A percentile compares a stretch with the other conserved stretches of the same genome.
Conservation (phyloP, 2,329 filamentous ascomycete genomes). For the Bipolaris cookei region DNA sequence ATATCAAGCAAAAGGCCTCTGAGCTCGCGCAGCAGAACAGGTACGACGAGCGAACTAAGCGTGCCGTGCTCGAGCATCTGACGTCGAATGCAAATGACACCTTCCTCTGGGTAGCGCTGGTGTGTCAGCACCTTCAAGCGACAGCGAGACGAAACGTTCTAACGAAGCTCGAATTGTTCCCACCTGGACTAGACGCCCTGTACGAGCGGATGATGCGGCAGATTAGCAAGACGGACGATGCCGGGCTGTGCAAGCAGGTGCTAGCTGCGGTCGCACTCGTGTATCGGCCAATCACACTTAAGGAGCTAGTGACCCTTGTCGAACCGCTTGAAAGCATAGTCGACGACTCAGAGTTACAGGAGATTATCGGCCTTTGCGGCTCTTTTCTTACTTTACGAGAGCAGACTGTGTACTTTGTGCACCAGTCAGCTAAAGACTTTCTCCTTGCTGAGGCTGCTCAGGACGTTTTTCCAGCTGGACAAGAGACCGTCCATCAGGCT, state of each 20-base stretch:
- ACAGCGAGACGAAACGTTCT: constrained; percentile 20
- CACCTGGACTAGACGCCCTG: constrained; percentile 46
- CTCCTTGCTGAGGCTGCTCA: no score
- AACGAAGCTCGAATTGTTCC: constrained; percentile 37
- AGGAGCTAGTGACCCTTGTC: constrained; percentile 43
- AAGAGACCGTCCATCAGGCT: no score
- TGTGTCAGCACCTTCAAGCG: constrained; percentile 43
- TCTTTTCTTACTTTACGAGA: no score
- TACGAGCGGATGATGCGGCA: constrained; percentile 51
- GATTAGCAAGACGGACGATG: constrained; percentile 39
- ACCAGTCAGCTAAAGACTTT: no score
- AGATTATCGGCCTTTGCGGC: no score
- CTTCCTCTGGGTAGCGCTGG: no score
- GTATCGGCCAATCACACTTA: constrained; percentile 49
- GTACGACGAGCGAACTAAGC: constrained; percentile 47
- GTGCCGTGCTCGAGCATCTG: constrained; percentile 28
- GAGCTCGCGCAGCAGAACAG: constrained; percentile 16
- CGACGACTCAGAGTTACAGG: no score
- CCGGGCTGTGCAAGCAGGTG: constrained; percentile 44
- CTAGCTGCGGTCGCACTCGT: constrained; percentile 41
- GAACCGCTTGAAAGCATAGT: no score
- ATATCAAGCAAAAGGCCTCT: constrained; percentile 47
- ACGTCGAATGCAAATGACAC: constrained; percentile 38
- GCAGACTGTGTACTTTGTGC: no score
- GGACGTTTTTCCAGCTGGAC: no score